Base-by-base conservation (phyloP, 164 flowering plant genomes). In the Magnolia kwangsiensis region DNA sequence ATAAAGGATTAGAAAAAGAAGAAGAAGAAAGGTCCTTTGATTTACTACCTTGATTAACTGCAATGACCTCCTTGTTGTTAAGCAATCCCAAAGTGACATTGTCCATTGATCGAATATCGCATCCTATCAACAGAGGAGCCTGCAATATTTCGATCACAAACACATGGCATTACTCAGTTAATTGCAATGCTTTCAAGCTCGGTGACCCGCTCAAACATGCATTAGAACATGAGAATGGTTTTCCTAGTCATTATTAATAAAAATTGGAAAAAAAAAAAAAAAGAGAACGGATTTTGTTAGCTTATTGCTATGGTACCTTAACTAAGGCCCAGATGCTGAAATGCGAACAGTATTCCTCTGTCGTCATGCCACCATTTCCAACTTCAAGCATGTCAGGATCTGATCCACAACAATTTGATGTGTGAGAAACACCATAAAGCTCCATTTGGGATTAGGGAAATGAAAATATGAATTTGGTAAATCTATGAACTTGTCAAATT, bases 311-410 rank as follows among this genome's bases (percentile, higher is more conserved):
- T 66, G 50, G 18, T 80, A 92, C 97, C 87, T 92, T 92, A 2
- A 76, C 84, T 61, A 93, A 63, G 73, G 95, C 97, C 96, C 97
- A 94, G 64, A 94, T 92, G 88, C 97, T 94, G 80, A 94, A 91
- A 80, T 94, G 97, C 4, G 92, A 85, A 11, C 94, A 85, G 55
- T 93, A 93, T 76, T 93, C 98, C 55, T 88, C 91, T 16, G 77
- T 78, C 0, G 88, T 87, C 97, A 94, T 90, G 59, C 94, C 94
- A 45, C 98, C 93, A 73, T 94, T 94, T 74, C 98, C 98, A 59
- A 94, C 94, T 82, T 94, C 98, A 55, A 94, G 90, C 97, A 93
- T 92, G 82, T 92, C 94, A 18, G 96, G 97, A 86, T 92, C 96
- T 93, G 82, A 69, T 3, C 31, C 51, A 75, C 8, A 20, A 59